These are phyloP conservation scores for Ramaria sp. DNA, from an alignment of 768 basidiomycete genomes.

Conservation along the genomic window DNA sequence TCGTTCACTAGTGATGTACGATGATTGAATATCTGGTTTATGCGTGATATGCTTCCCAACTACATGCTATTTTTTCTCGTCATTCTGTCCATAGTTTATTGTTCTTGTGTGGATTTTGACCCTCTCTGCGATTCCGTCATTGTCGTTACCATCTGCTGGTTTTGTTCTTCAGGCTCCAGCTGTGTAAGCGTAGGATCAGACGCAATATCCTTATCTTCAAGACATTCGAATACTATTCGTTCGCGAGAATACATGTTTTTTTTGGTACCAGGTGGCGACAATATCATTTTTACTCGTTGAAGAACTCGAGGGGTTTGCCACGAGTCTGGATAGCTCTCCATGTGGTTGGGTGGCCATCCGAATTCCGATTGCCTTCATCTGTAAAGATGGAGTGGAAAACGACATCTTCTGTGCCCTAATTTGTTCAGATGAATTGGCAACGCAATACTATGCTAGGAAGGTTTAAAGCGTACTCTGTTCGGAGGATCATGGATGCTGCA, in stretches of 20 bases:
- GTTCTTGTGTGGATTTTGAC: slow-evolving; percentile 12
- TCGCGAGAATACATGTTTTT: background rate
- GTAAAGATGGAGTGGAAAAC: slow-evolving; percentile 64
- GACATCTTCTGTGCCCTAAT: slow-evolving; percentile 54
- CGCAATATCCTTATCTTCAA: slow-evolving; percentile 2
- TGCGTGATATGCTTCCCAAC: background rate
- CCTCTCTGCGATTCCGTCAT: background rate
- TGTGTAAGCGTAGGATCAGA: slow-evolving; percentile 13
- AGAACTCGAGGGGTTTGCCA: slow-evolving; percentile 54
- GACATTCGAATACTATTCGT: background rate
- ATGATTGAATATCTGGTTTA: background rate
- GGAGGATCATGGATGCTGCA: slow-evolving; percentile 67
- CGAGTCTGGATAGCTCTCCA: slow-evolving; percentile 57
- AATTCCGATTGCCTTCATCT: slow-evolving; percentile 40
- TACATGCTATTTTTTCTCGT: slow-evolving; percentile 6
- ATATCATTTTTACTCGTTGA: slow-evolving; percentile 45
- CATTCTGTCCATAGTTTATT: slow-evolving; percentile 16
- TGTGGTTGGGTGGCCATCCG: slow-evolving; percentile 37
- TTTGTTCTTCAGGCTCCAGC: slow-evolving; percentile 10
- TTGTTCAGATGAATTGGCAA: background rate
- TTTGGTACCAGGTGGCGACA: background rate
- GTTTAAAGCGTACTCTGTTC: slow-evolving; percentile 39
- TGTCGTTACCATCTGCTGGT: slow-evolving; percentile 10
- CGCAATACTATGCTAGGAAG: background rate
- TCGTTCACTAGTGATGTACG: background rate